These are phyloP conservation scores for Monosporozyma unispora DNA, from an alignment of 805 yeast species.

Conservation along the genomic window DNA sequence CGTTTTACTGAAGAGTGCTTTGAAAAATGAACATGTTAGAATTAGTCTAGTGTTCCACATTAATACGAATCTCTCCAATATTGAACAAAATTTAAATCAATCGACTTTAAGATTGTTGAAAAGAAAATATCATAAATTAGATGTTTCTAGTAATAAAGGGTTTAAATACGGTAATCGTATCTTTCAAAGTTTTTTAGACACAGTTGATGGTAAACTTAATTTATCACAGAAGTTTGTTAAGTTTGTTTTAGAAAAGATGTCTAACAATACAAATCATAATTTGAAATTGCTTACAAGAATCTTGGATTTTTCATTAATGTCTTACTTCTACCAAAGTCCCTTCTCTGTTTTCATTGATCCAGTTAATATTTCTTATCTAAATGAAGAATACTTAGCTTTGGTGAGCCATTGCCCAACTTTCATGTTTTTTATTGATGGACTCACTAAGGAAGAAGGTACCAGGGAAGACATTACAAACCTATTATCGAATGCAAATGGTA, in stretches of 20 bases:
- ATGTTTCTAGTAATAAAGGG: conserved; percentile 28
- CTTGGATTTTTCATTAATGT: conserved; percentile 28
- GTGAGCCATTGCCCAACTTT: conserved; percentile 28
- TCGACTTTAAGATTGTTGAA: conserved; percentile 26
- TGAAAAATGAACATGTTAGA: conserved; percentile 19
- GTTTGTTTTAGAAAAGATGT: conserved; percentile 27
- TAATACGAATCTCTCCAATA: conserved; percentile 27
- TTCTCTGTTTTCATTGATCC: conserved; percentile 31
- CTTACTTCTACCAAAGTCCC: conserved; percentile 29
- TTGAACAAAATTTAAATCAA: conserved; percentile 27
- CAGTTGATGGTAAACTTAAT: conserved; percentile 29
- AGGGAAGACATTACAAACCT: conserved; percentile 20
- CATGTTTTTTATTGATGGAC: conserved; percentile 28
- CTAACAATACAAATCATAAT: conserved; percentile 27
- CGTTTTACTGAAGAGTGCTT: conserved; percentile 20
- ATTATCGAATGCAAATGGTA: conserved; percentile 17
- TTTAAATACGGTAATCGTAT: conserved; percentile 27
- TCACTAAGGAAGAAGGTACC: conserved; percentile 21
- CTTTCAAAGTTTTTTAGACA: conserved; percentile 27
- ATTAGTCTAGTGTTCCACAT: conserved; percentile 26
- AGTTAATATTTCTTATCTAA: conserved; percentile 22
- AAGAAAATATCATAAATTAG: conserved; percentile 21
- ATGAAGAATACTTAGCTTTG: conserved; percentile 22
- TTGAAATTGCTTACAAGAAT: conserved; percentile 26
- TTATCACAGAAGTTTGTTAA: conserved; percentile 24